Evolutionary conservation across 2,329 filamentous ascomycete genomes (phyloP).

Genomic region (Aspergillus sp.): DNA sequence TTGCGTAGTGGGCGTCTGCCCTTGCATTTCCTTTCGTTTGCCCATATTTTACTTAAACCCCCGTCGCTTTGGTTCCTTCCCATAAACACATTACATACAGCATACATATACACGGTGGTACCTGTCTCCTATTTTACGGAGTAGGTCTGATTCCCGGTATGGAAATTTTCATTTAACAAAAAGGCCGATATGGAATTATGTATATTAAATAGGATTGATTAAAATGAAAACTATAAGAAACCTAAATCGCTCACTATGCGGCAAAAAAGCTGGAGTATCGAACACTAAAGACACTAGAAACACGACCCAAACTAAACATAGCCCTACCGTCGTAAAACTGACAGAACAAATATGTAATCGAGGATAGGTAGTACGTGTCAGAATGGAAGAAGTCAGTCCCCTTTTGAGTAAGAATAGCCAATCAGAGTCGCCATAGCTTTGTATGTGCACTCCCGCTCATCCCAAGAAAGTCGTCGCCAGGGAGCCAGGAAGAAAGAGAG

Average conservation of each 20-base stretch:
- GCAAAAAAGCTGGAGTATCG: neutral
- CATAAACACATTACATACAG: too few relatives aligned
- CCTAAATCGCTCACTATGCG: neutral
- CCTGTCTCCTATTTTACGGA: too few relatives aligned
- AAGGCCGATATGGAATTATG: neutral
- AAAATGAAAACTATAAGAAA: too few relatives aligned
- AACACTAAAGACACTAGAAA: neutral
- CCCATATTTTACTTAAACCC: neutral
- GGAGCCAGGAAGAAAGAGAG: neutral
- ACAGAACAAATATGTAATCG: too few relatives aligned
- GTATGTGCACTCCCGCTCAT: neutral
- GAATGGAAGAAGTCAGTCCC: neutral
- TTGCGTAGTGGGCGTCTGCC: slow-evolving; percentile 10
- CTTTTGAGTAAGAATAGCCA: too few relatives aligned
- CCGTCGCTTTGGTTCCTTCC: too few relatives aligned
- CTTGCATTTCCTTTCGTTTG: neutral
- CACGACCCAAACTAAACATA: neutral
- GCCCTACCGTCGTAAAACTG: too few relatives aligned
- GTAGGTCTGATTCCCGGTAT: too few relatives aligned
- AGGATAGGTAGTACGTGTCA: neutral
- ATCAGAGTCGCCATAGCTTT: neutral
- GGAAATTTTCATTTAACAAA: neutral
- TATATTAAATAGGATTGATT: too few relatives aligned
- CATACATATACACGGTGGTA: too few relatives aligned
- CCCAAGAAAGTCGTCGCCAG: neutral